A percentile compares a stretch with the other conserved stretches of the same genome.
phyloP scores from a whole-genome alignment of 140 eudicot species.

The Ambrosia hybrid region DNA sequence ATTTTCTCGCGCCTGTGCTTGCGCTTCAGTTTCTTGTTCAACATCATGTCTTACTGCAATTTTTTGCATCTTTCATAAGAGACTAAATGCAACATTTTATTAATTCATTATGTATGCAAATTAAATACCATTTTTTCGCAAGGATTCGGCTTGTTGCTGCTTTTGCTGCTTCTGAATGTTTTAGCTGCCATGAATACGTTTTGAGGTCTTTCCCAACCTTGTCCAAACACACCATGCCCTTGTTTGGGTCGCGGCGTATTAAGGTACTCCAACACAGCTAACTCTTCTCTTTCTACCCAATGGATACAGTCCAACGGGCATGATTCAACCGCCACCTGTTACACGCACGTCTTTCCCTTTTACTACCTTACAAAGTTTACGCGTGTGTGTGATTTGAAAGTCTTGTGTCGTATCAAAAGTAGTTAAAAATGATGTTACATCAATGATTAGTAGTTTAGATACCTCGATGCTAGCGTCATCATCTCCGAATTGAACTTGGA shows the following conservation, averaged over 20 bases:
- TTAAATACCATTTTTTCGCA: slow-evolving; percentile 41
- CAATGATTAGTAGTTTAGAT: slow-evolving; percentile 3
- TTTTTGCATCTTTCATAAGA: slow-evolving; percentile 7
- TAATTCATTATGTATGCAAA: background rate
- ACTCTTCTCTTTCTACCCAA: slow-evolving; percentile 64
- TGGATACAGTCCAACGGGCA: slow-evolving; percentile 80
- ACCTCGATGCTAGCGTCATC: slow-evolving; percentile 57
- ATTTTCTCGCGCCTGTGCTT: slow-evolving; percentile 52
- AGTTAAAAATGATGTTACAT: too few relatives aligned
- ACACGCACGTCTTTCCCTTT: slow-evolving; percentile 7
- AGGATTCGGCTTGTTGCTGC: slow-evolving; percentile 45
- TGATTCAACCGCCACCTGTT: slow-evolving; percentile 65
- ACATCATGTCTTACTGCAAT: slow-evolving; percentile 34
- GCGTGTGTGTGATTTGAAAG: background rate
- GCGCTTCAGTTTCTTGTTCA: slow-evolving; percentile 55
- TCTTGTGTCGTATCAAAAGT: background rate
- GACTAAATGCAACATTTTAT: background rate
- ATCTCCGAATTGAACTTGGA: slow-evolving; percentile 64
- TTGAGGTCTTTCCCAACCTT: slow-evolving; percentile 78
- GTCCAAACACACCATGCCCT: slow-evolving; percentile 67
- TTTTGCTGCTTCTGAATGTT: slow-evolving; percentile 46
- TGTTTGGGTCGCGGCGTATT: slow-evolving; percentile 53
- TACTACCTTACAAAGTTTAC: background rate
- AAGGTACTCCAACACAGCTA: slow-evolving; percentile 55
- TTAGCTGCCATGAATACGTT: slow-evolving; percentile 66